Percentiles rank a stretch among this genome's conserved stretches.
Conservation (phyloP, 441 rosid species). For the Biscutella auriculata region DNA sequence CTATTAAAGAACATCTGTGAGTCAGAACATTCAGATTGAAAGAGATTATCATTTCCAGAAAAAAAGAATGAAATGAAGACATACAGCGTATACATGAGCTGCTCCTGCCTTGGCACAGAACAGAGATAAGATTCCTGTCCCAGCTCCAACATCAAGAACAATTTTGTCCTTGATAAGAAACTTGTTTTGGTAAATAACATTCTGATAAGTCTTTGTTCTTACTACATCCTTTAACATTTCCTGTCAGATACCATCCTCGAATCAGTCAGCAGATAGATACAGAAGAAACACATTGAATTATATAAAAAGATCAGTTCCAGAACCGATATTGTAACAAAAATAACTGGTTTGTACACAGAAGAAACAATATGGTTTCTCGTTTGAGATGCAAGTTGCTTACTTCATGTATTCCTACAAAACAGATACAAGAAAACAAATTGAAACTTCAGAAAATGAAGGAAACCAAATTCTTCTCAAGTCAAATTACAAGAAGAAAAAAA, state of each 20-base stretch:
- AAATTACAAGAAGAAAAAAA: background rate
- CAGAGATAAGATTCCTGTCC: conserved; percentile 89
- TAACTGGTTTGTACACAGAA: background rate
- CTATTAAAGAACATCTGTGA: conserved; percentile 20
- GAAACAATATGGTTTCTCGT: background rate
- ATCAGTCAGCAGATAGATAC: background rate
- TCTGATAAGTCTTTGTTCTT: conserved; percentile 92
- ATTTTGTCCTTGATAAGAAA: conserved; percentile 82
- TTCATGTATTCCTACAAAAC: conserved; percentile 85
- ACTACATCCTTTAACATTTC: conserved; percentile 94
- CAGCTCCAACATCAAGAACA: conserved; percentile 97
- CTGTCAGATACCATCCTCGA: conserved; percentile 32
- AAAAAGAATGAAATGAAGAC: background rate
- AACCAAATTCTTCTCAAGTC: background rate
- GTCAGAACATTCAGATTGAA: background rate
- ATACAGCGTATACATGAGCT: conserved; percentile 83
- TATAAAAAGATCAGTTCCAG: background rate
- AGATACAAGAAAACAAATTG: background rate
- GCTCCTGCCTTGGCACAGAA: conserved; percentile 98
- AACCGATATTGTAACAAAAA: background rate
- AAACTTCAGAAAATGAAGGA: background rate
- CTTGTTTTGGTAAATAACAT: conserved; percentile 81
- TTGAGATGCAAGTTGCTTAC: conserved; percentile 43
- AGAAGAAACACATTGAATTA: background rate
- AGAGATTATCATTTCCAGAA: background rate